phyloP scores from a whole-genome alignment of 352 stramenopile species.

The Globisporangium splendens region DNA sequence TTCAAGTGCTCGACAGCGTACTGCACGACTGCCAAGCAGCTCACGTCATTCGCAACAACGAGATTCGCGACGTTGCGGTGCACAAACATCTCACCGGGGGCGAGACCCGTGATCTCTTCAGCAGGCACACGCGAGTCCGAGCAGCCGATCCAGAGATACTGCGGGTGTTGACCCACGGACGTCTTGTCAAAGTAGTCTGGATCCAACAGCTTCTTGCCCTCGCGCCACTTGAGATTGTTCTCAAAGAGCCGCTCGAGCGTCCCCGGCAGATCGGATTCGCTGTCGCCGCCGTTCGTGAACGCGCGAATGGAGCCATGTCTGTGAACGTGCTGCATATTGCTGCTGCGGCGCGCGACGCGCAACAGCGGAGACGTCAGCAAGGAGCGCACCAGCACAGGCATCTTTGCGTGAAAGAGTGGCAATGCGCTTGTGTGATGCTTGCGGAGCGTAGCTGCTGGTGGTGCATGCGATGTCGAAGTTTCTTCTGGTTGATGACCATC shows the following conservation, averaged over 20 bases:
- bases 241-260: constrained; percentile 58
- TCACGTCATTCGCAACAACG: constrained; percentile 65
- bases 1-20: constrained; percentile 88
- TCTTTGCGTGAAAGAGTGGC: not conserved
- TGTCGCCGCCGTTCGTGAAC: not conserved
- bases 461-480: not conserved
- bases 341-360: not conserved
- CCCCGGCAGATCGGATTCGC: not conserved
- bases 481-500: not conserved
- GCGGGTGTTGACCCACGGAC: constrained; percentile 66
- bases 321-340: not conserved
- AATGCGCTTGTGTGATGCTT: not conserved
- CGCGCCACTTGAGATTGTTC: constrained; percentile 75
- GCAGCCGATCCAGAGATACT: constrained; percentile 91
- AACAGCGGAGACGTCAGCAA: not conserved
- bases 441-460: not conserved
- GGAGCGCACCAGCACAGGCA: not conserved
- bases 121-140: constrained; percentile 85
- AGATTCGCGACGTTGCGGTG: constrained; percentile 89
- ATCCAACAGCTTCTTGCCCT: constrained; percentile 61
- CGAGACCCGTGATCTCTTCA: constrained; percentile 83
- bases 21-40: constrained; percentile 58
- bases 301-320: not conserved
- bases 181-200: constrained; percentile 82
- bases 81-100: constrained; percentile 87